Evolutionary conservation across 1,284 basidiomycete genomes (phyloP), one percentile per base, ranked within the genome.

Genomic region (Ceratorhiza oryzae-sativae): DNA sequence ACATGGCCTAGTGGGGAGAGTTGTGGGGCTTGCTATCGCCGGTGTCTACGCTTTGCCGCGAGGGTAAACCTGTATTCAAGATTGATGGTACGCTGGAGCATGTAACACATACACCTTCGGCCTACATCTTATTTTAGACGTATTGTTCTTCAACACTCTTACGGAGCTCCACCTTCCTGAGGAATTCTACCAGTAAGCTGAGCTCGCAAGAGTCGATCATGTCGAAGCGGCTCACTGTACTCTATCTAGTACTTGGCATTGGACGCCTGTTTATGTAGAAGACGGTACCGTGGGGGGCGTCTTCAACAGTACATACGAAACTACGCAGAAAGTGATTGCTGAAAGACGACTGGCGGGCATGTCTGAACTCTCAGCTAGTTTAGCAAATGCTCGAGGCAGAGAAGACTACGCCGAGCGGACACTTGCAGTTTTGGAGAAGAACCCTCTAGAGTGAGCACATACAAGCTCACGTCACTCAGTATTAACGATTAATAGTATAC

Each of bases 221-320:
- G 9, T 20, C 27, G 27, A 45, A 6, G 36, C 6, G 13, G 13
- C 5, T 39, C 42, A 4, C 42, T 45, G 42, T 45, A 4, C 9
- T 45, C 20, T 36, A 2, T n/a, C 18, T 58, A 67, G 63, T 18
- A 36, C 63, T 15, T 70, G 65, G 65, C 65, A 70, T 36, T 70
- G 72, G 73, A 72, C 73, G 12, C 74, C 74, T 9, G 53, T 71
- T 25, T 48, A 45, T 20, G 56, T 36, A 23, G 72, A 73, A 27
- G 74, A 73, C 51, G 74, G 72, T 0, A 63, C 48, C 20, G 45
- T 73, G 8, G 72, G 49, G 18, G 74, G 74, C 1, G 32, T 73
- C 20, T 68, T 71, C 41, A 73, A 73, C 53, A 63, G 70, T 15
- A 72, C 74, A 23, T 68, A 42, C 25, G 74, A 75, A 23, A 73